These are phyloP conservation scores for Petrea volubilis DNA, from an alignment of 257 asterid genomes.

Conservation along the genomic window DNA sequence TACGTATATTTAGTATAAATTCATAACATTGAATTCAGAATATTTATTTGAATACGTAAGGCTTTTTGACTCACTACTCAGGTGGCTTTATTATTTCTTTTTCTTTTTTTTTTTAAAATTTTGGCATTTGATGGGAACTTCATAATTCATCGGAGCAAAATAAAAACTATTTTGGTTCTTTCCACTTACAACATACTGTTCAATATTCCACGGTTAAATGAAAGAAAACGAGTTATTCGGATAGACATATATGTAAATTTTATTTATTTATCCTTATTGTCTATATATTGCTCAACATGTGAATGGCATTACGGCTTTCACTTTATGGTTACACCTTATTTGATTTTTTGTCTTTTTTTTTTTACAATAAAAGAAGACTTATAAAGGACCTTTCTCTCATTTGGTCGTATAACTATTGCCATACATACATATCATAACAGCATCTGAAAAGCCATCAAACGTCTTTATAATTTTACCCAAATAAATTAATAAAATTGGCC, in stretches of 20 bases:
- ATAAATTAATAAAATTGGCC: not conserved
- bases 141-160: not conserved
- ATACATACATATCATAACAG: not conserved
- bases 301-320: not conserved
- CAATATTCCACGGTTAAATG: not conserved
- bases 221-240: too few relatives aligned
- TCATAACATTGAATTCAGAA: too few relatives aligned
- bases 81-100: not conserved
- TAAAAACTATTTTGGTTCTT: not conserved
- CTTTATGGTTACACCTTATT: not conserved
- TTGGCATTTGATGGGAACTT: not conserved
- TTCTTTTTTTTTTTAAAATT: too few relatives aligned
- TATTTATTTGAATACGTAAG: too few relatives aligned
- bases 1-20: too few relatives aligned
- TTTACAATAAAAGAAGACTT: too few relatives aligned
- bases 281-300: not conserved
- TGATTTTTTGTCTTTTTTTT: too few relatives aligned
- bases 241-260: too few relatives aligned
- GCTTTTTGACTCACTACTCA: too few relatives aligned
- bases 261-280: too few relatives aligned
- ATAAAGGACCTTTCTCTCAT: too few relatives aligned
- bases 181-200: not conserved
- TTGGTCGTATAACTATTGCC: not conserved
- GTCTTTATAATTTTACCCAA: not conserved
- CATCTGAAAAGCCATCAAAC: not conserved